phyloP scores from a whole-genome alignment of 2,329 filamentous ascomycete species.

The Phialophora verrucosa region DNA sequence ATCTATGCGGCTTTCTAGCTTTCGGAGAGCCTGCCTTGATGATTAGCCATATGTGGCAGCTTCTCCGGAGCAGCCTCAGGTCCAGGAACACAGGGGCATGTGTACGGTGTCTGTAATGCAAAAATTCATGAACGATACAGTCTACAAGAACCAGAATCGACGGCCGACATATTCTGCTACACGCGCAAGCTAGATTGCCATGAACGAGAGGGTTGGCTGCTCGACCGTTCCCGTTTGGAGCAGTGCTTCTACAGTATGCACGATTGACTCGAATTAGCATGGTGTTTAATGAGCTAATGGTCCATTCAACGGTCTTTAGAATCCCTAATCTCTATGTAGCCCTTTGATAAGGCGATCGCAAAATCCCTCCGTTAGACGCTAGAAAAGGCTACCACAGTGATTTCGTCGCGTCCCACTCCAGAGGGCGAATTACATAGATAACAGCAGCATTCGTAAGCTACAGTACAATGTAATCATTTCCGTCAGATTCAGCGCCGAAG shows the following conservation, averaged over 20 bases:
- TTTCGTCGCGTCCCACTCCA: neutral
- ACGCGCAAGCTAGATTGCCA: constrained; percentile 1
- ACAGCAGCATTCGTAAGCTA: neutral
- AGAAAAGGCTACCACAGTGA: neutral
- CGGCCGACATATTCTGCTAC: constrained; percentile 8
- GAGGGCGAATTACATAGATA: neutral
- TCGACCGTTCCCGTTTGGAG: neutral
- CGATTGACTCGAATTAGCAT: neutral
- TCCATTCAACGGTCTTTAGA: neutral
- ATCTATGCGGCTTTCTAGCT: constrained; percentile 1
- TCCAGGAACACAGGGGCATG: neutral
- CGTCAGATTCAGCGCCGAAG: neutral
- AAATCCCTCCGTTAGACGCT: neutral
- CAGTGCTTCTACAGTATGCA: neutral
- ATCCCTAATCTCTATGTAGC: neutral
- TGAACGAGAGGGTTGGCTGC: neutral
- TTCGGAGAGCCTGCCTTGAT: neutral
- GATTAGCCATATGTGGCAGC: neutral
- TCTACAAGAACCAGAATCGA: constrained; percentile 10
- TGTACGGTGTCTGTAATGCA: neutral
- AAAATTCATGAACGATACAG: neutral
- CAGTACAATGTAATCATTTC: neutral
- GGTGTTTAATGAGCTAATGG: neutral
- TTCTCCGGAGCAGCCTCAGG: neutral
- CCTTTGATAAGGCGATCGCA: neutral